Evolutionary conservation across 805 yeast species (phyloP), one percentile per base, ranked within the genome.

Genomic region (Wickerhamiella sorbophila): DNA sequence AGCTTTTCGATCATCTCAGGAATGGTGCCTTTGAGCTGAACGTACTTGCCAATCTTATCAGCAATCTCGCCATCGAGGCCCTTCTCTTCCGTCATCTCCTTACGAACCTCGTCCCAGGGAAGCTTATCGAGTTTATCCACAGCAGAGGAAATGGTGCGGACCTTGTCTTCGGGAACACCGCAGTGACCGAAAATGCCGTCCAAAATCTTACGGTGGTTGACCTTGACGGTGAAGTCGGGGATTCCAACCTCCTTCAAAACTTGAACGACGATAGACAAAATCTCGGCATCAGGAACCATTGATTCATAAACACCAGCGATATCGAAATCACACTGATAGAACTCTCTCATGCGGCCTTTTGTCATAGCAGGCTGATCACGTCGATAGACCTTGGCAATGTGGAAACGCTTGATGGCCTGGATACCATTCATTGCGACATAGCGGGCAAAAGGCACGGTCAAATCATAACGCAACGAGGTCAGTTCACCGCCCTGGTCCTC

Each of bases 311-410:
- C 63, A 41, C 99, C 99, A 18, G 99, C 99, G 56, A 91, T 70
- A 62, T 91, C 99, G 55, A 91, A 83, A 66, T 91, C 99, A 69
- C 99, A 91, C 66, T 91, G 99, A 63, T 91, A 91, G 57, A 91
- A 91, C 64, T 91, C 99, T 73, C 99, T 82, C 98, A 91, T 91
- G 65, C 99, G 76, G 47, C 99, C 99, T 65, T 91, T 91, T 40
- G 97, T 88, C 98, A 91, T 91, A 6, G 99, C 99, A 4, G 99
- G 99, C 65, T 91, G 99, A 61, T 91, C 99, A 65, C 99, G 81
- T 68, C 99, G 78, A 66, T 91, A 91, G 42, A 91, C 99, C 62
- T 91, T 91, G 52, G 99, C 98, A 50, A 91, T 84, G 65, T 91
- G 99, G 61, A 77, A 91, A 59, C 99, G 74, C 66, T 91, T 91